Conservation (phyloP, 2,329 filamentous ascomycete genomes). For the Xylaria sp. region DNA sequence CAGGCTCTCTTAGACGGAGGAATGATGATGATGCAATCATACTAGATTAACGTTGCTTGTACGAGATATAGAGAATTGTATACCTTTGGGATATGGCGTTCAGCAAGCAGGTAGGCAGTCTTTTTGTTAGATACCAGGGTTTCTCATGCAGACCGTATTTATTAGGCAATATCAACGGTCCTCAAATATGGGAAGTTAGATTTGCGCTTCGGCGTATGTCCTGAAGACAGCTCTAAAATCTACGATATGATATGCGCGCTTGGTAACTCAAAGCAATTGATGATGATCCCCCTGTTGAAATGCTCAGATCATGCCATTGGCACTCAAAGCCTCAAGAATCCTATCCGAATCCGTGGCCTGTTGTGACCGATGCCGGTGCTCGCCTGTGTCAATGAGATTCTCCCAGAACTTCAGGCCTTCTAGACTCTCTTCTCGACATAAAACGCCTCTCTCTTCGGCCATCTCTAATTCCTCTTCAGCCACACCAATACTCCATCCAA, state of each 20-base stretch:
- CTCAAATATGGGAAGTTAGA: background rate
- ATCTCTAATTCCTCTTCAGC: slow-evolving; percentile 96
- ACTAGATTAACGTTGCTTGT: slow-evolving; percentile 7
- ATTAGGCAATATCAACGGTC: slow-evolving; percentile 7
- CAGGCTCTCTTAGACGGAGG: slow-evolving; percentile 55
- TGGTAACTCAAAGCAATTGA: background rate
- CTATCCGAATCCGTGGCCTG: slow-evolving; percentile 54
- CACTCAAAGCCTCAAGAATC: slow-evolving; percentile 57
- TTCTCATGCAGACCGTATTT: slow-evolving; percentile 22
- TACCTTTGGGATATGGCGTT: slow-evolving; percentile 38
- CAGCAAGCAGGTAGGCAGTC: slow-evolving; percentile 12
- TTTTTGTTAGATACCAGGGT: slow-evolving; percentile 35
- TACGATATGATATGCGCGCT: slow-evolving; percentile 9
- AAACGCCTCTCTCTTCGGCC: slow-evolving; percentile 88
- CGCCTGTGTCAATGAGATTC: slow-evolving; percentile 72
- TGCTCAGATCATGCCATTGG: slow-evolving; percentile 43
- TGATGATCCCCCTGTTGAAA: slow-evolving; percentile 16
- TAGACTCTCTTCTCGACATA: slow-evolving; percentile 92
- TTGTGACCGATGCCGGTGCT: slow-evolving; percentile 49
- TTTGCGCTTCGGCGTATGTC: background rate
- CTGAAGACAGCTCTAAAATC: background rate
- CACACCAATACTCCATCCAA: slow-evolving; percentile 97
- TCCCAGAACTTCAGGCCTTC: slow-evolving; percentile 95
- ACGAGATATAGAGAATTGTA: slow-evolving; percentile 26
- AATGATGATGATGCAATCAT: background rate